phyloP scores from a whole-genome alignment of 1,284 basidiomycete species.

The Ceratobasidium sp. region DNA sequence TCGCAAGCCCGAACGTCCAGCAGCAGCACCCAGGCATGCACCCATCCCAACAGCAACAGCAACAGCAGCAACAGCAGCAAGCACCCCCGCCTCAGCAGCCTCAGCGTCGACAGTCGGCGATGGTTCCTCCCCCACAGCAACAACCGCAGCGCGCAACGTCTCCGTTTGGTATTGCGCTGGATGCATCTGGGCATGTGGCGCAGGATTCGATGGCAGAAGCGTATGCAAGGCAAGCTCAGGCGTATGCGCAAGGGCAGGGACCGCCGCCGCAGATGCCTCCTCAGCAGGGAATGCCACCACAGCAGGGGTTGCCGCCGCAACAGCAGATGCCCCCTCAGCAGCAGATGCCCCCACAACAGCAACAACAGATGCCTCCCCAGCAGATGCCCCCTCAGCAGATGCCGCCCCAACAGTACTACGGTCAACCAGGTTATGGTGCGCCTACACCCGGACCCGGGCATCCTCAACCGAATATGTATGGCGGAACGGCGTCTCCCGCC shows the following conservation, averaged over 20 bases:
- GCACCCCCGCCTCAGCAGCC: conserved; percentile 46
- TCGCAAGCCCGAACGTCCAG: conserved; percentile 43
- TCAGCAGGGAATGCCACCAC: conserved; percentile 53
- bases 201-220: conserved; percentile 83
- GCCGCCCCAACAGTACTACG: conserved; percentile 39
- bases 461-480: conserved; percentile 45
- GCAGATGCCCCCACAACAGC: conserved; percentile 52
- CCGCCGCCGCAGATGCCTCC: conserved; percentile 50
- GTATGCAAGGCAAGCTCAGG: conserved; percentile 54
- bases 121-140: conserved; percentile 21
- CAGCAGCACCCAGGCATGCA: background rate
- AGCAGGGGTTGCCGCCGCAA: conserved; percentile 53
- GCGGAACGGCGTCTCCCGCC: conserved; percentile 43
- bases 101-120: background rate
- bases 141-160: conserved; percentile 55
- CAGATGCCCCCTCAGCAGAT: conserved; percentile 52
- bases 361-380: conserved; percentile 52
- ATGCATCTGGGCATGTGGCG: conserved; percentile 80
- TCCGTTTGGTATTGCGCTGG: conserved; percentile 80
- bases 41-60: conserved; percentile 44
- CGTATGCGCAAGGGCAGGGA: conserved; percentile 20
- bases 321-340: conserved; percentile 53
- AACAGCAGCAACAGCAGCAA: conserved; percentile 55
- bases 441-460: conserved; percentile 53
- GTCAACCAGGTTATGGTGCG: conserved; percentile 34